Evolutionary conservation across 495 filamentous ascomycete genomes (phyloP), one percentile per base, ranked within the genome.

Genomic region (Aspergillus wentii): DNA sequence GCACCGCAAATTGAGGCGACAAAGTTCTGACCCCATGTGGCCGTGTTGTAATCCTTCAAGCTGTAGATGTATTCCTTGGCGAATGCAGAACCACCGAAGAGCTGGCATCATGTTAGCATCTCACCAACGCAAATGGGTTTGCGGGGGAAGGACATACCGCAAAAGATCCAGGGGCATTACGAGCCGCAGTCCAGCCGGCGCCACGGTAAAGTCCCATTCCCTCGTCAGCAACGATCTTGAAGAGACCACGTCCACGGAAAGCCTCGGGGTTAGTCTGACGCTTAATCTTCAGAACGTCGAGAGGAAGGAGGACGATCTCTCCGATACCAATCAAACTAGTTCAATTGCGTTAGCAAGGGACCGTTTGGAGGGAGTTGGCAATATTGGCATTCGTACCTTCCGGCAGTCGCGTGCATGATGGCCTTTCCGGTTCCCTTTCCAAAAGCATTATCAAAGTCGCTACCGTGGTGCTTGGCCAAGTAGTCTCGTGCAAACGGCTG

Each of bases 211-310:
- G 69, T 23, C 88, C 89, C 60, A 97, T 91, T 21, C 92, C 94
- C 61, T 99, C 92, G 64, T 99, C 92, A 35, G 75, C 69, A 42
- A 99, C 72, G 37, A 99, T 96, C 61, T 76, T 80, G 57, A 96
- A 75, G 14, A 97, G 71, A 34, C 94, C 94, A 53, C 92, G 84
- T 48, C 91, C 90, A 41, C 89, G 76, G 79, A 99, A 99, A 29
- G 92, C 89, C 53, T 96, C 92, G 21, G 92, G 92, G 75, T 99
- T 99, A 25, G 92, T 99, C 69, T 99, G 92, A 49, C 92, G 84
- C 75, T 97, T 97, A 73, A 99, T 99, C 76, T 99, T 99, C 17
- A 99, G 74, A 9, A 99, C 92, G 51, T 99, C 92, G 21, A 99
- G 77, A 28, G 92, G 92, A 16, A 99, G 76, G 3, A 99, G 74